Evolutionary conservation across 2,329 filamentous ascomycete genomes (phyloP), one percentile per base, ranked within the genome.

Genomic region (Aspergillus brunneoviolaceus): DNA sequence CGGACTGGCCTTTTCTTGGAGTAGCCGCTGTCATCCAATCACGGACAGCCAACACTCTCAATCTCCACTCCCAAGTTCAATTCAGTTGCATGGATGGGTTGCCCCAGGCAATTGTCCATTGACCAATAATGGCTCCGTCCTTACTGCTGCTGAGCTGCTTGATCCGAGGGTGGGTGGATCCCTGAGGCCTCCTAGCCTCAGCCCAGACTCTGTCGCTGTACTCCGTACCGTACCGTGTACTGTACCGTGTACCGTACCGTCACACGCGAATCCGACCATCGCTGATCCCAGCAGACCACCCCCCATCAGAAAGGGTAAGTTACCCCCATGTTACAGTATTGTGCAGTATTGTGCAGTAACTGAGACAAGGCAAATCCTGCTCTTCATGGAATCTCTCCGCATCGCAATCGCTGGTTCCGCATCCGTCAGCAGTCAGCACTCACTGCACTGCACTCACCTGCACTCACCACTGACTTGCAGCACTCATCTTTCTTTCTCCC

Each of bases 101-200:
- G 60, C 59, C 60, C 60, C 11, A 60, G 48, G 49, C 48, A 39
- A 61, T 59, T 14, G 3, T n/a, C 25, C 23, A 57, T 59, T 55
- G 39, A 57, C 67, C 65, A 69, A 67, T 68, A 61, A 65, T 64
- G 60, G 33, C n/a, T 16, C 48, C 54, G 50, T 61, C 65, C 62
- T 67, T 65, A 35, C 33, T 35, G 33, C 33, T 35, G 33, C 33
- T 35, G 33, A 9, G 59, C 63, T 54, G 63, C 59, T 48, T 62
- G 62, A 65, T 65, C 65, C 63, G 63, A 55, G 60, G 42, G 42
- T 33, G 58, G 60, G 65, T 61, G 65, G 51, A 51, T 19, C 14
- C 23, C 23, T 23, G 1, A 23, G 23, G 23, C 23, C 23, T 23
- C 23, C 23, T 23, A 23, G 23, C 23, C 27, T 31, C 31, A 31